Evolutionary conservation across 805 yeast species (phyloP), one percentile per base, ranked within the genome.

Genomic region (Candida maris): DNA sequence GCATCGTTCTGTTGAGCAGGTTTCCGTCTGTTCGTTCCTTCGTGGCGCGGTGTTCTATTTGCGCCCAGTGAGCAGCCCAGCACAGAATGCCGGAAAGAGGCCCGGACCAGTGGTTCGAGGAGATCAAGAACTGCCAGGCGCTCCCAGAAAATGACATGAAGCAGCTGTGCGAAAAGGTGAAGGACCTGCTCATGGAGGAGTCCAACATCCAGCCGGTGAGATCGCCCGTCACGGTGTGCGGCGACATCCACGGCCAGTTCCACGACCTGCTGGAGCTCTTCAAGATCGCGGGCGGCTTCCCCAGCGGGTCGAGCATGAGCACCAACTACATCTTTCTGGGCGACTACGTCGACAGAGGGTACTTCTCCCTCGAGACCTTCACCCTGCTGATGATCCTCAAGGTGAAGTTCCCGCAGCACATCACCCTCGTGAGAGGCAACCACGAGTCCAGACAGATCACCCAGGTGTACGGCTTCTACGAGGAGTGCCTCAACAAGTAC

Each of bases 401-500:
- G 61, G 96, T 88, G 14, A 82, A 85, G 56, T 62, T 45, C 42
- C 65, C 65, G 16, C 65, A 64, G 49, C 97, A 28, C 73, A 77
- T 93, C 44, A 93, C 97, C 0, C 70, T 91, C 37, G 97, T 91
- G 10, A 73, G 98, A 52, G 98, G 98, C n/a, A 91, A 91, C 62
- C 98, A 91, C 65, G 98, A 91, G 64, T 80, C 93, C 4, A 73
- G 98, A 51, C 98, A 93, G 57, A 93, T 93, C 57, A 91, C 98
- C n/a, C 97, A 91, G 66, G 97, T 89, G 24, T 91, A 91, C 64
- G 98, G 98, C 4, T 91, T 91, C 63, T 91, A 93, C 64, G 97
- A 89, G 61, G 97, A 89, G 62, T 89, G 97, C 59, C 61, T 89
- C 41, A 82, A 87, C 38, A 89, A 89, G 61, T 89, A 89, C 59